phyloP scores from a whole-genome alignment of 305 asterid species.

The Solanum hybrid region DNA sequence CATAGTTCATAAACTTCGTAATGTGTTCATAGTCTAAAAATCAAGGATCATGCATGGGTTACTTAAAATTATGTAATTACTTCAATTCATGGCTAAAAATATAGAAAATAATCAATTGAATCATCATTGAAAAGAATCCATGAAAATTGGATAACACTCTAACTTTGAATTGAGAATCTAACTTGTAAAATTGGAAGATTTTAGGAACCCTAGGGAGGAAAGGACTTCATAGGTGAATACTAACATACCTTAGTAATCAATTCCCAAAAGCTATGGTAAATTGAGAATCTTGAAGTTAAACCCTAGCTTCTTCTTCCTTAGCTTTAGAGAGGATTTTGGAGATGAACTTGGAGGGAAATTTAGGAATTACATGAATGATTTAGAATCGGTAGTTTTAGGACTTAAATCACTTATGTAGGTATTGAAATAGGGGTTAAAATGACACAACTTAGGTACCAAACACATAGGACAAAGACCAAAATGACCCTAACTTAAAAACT shows the following conservation, averaged over 20 bases:
- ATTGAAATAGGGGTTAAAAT: not conserved
- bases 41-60: not conserved
- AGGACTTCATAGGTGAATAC: not conserved
- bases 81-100: not conserved
- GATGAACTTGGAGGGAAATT: not conserved
- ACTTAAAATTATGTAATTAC: too few relatives aligned
- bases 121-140: not conserved
- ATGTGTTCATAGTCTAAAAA: not conserved
- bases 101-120: not conserved
- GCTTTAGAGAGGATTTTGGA: not conserved
- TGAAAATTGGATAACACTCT: not conserved
- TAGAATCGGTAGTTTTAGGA: not conserved
- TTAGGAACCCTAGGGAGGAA: not conserved
- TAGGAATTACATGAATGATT: not conserved
- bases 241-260: not conserved
- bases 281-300: not conserved
- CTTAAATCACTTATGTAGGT: not conserved
- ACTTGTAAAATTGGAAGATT: not conserved
- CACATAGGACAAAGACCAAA: not conserved
- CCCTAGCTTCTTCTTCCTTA: not conserved
- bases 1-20: not conserved
- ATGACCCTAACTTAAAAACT: not conserved
- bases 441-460: not conserved
- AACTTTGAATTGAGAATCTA: not conserved
- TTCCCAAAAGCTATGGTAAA: not conserved